Base-by-base conservation (phyloP, 2,329 filamentous ascomycete genomes). In the Neopestalotiopsis sp. region DNA sequence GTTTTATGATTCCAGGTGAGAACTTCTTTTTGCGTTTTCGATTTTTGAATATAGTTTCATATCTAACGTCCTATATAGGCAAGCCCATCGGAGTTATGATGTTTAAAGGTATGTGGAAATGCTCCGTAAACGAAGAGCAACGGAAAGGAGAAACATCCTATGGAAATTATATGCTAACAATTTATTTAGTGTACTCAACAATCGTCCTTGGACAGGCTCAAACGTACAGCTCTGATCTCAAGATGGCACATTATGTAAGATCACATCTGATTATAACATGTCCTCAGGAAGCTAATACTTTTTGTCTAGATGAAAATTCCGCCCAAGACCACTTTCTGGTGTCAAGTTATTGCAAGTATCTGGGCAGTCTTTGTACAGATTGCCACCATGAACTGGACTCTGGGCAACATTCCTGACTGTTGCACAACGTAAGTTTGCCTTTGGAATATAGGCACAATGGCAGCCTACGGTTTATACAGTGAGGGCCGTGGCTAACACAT, bases 1-100 rank as follows among this genome's bases (percentile, higher is more conserved):
- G 87, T 1, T 90, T 90, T 74, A 85, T 90, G 78, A 83, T 88
- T 68, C 88, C 89, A 0, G 89, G 87, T 28, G 24, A 28, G 24
- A 28, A 28, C 24, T 28, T 28, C 3, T 28, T 28, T 28, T 28
- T 28, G 24, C 3, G 4, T 28, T 28, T 28, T 28, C 24, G 24
- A 28, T 28, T 28, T 28, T 28, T 28, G 1, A 28, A 4, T 28
- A 28, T 28, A 28, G 24, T 28, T 28, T 28, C 3, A 4, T 28
- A 28, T 28, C 24, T 28, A 28, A 28, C 24, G 24, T 28, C 24
- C 24, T 28, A 28, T 28, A 28, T 28, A 28, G 24, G 24, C 1
- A 78, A 79, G 6, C 86, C 86, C 0, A 83, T 88, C 67, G 86
- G 82, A 3, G 84, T 87, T 75, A 88, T 89, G 85, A 78, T 88